Base-by-base conservation (phyloP, 176 grass and related monocot species). In the Canna indica region DNA sequence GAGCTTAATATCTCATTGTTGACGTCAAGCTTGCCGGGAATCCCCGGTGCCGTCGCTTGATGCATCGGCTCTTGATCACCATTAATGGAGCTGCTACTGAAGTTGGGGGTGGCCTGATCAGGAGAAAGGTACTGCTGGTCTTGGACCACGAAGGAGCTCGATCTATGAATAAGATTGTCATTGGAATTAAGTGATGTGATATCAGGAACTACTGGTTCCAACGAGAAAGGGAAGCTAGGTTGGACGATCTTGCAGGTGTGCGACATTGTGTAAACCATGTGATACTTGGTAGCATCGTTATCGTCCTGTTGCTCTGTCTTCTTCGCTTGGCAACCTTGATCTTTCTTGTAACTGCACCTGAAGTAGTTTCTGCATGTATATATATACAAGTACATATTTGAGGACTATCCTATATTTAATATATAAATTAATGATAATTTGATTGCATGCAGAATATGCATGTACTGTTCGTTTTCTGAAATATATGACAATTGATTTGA, bases 241-340 rank as follows among this genome's bases (percentile, higher is more conserved):
- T 35, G 1, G n/a, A 8, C 38, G 33, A 17, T 36, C 22, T 17
- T 36, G 34, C 63, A 66, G 35, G 63, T 66, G 63, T 66, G 63
- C 18, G 24, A 26, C 34, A 66, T 66, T 14, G 10, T 7, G n/a
- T 66, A 66, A 18, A 29, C 35, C 0, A 66, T 32, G 1, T 36
- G 34, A 66, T 29, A 2, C 18, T 66, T 1, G 31, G 63, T 6
- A 32, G 63, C 31, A 36, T 36, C 15, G 7, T 0, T 66, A 36
- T 66, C 63, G 18, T 36, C 31, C 34, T 66, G 63, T 24, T 66
- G 63, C 32, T 36, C 63, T 11, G 63, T 66, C 63, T 66, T 66
- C 35, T 20, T 66, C 1, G 63, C 63, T 10, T 8, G 63, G 34
- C 63, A 66, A 11, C 31, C 33, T 66, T 66, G 63, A 16, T 36